A percentile compares a stretch with the other conserved stretches of the same genome.
These are phyloP conservation scores for Tricladium varicosporioides DNA, from an alignment of 2,329 filamentous ascomycete species.

Conservation along the genomic window DNA sequence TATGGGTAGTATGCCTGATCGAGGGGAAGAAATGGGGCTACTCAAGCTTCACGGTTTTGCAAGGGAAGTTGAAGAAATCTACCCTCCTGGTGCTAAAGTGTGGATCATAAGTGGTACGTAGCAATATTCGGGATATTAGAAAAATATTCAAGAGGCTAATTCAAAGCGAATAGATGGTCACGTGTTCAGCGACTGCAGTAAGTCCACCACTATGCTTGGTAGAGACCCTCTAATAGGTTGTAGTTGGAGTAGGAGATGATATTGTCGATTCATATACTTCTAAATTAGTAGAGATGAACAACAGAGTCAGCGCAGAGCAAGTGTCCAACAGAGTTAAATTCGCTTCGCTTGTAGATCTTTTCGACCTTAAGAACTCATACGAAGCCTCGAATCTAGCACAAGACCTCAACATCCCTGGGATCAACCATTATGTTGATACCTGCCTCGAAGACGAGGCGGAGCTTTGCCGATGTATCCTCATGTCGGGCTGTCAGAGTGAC, in stretches of 20 bases:
- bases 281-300: constrained; percentile 3
- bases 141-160: too few species aligned
- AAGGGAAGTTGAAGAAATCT: constrained; percentile 2
- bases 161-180: background rate
- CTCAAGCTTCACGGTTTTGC: background rate
- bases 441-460: constrained; percentile 3
- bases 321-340: constrained; percentile 1
- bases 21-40: constrained; percentile 6
- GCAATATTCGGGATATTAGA: too few species aligned
- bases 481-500: constrained; percentile 5
- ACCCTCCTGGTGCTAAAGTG: constrained; percentile 6
- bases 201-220: background rate
- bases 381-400: background rate
- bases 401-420: constrained; percentile 1
- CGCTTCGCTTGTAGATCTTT: constrained; percentile 6
- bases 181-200: constrained; percentile 6
- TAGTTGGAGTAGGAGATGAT: constrained; percentile 8
- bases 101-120: background rate
- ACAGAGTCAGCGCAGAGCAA: background rate
- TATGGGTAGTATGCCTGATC: background rate
- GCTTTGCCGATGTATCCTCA: constrained; percentile 2
- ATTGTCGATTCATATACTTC: constrained; percentile 4
- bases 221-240: background rate
- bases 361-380: constrained; percentile 1
- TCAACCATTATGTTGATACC: constrained; percentile 6